Evolutionary conservation across 2,329 filamentous ascomycete species (phyloP).

Genomic region (Lasiodiplodia citricola): DNA sequence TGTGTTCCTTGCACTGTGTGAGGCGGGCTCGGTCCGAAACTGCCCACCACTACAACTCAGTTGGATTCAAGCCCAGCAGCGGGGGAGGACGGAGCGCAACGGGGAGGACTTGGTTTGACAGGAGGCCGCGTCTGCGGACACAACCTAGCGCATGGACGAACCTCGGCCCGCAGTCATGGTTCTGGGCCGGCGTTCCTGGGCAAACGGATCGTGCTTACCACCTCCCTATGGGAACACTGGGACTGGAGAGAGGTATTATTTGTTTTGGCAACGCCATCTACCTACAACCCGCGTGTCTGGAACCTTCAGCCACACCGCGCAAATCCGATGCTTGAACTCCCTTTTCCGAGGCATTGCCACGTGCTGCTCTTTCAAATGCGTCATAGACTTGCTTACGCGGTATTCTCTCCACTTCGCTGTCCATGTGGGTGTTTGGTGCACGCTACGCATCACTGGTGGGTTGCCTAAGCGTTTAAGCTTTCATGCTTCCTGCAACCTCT

Average conservation of each 20-base stretch:
- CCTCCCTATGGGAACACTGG: background rate
- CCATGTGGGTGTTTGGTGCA: background rate
- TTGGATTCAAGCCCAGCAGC: background rate
- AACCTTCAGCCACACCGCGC: background rate
- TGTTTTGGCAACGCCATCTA: background rate
- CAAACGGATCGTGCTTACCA: background rate
- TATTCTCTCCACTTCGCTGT: background rate
- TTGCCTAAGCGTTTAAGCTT: background rate
- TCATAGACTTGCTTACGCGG: background rate
- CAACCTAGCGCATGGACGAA: background rate
- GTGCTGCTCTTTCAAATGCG: background rate
- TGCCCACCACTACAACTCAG: background rate
- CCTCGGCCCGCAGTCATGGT: background rate
- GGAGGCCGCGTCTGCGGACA: background rate
- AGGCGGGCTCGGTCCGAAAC: conserved; percentile 13
- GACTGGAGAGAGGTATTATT: background rate
- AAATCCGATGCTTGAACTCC: background rate
- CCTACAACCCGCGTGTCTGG: background rate
- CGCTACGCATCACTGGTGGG: background rate
- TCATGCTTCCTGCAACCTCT: background rate
- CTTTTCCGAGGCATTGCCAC: background rate
- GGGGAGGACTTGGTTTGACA: background rate
- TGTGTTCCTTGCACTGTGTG: background rate
- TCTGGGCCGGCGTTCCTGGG: background rate
- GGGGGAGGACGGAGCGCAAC: background rate